These are phyloP conservation scores for Pseudopyrenochaeta lycopersici DNA, from an alignment of 2,329 filamentous ascomycete species.

Conservation along the genomic window DNA sequence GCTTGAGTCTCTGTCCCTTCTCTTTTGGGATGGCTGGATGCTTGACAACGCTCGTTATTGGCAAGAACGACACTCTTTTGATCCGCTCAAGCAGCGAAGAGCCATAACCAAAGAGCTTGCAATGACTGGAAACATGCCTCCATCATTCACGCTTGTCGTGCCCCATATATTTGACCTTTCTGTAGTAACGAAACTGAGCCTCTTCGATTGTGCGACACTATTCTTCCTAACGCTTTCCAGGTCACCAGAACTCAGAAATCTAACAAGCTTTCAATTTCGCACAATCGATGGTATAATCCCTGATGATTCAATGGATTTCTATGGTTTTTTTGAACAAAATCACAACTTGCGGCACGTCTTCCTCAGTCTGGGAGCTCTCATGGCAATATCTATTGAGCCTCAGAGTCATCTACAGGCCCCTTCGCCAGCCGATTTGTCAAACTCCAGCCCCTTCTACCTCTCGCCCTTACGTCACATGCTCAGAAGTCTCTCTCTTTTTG, in stretches of 20 bases:
- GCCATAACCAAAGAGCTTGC: background rate
- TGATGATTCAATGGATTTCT: background rate
- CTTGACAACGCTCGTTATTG: background rate
- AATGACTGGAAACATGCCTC: slow-evolving; percentile 5
- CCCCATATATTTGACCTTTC: slow-evolving; percentile 5
- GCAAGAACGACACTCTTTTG: background rate
- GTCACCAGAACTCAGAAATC: background rate
- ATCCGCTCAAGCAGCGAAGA: background rate
- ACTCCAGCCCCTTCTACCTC: background rate
- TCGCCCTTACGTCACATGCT: background rate
- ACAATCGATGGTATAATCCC: background rate
- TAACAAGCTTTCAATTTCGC: slow-evolving; percentile 1
- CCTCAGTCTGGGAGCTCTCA: background rate
- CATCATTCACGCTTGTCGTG: background rate
- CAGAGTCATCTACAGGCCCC: background rate
- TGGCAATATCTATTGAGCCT: background rate
- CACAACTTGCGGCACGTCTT: background rate
- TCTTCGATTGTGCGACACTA: background rate
- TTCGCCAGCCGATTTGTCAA: too few species aligned
- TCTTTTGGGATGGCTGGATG: background rate
- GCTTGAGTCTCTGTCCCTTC: slow-evolving; percentile 6
- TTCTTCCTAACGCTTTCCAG: background rate
- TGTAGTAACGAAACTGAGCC: slow-evolving; percentile 3
- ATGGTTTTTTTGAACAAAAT: background rate
- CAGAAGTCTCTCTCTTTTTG: background rate